phyloP scores from a whole-genome alignment of 352 stramenopile genomes.

The Phytopythium boreale region DNA sequence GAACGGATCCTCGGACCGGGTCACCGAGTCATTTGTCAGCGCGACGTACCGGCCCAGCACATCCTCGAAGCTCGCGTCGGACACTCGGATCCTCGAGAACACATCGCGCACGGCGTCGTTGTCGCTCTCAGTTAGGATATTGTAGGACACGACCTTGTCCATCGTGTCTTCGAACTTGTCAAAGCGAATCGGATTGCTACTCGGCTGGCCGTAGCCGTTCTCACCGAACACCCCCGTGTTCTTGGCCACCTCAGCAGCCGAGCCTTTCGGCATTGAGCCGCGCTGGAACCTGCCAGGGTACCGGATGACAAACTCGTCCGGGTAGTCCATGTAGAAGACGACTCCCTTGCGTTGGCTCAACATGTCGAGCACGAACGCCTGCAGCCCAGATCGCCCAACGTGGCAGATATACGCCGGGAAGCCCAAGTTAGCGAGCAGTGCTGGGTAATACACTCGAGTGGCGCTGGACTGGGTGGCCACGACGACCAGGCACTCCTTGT shows the following conservation, averaged over 20 bases:
- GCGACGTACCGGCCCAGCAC: constrained; percentile 23
- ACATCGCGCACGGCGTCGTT: constrained; percentile 24
- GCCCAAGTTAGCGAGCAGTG: constrained; percentile 31
- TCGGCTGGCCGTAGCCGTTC: constrained; percentile 32
- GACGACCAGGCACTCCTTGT: constrained; percentile 31
- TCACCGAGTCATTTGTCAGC: constrained; percentile 17
- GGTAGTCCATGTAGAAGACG: constrained; percentile 51
- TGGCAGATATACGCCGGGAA: constrained; percentile 50
- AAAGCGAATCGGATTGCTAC: constrained; percentile 28
- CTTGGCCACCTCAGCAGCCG: constrained; percentile 8
- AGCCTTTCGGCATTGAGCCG: constrained; percentile 27
- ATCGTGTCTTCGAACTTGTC: constrained; percentile 13
- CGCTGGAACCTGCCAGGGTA: constrained; percentile 25
- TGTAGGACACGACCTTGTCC: constrained; percentile 2
- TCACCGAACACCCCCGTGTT: constrained; percentile 31
- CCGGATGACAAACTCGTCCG: constrained; percentile 31
- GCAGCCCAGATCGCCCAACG: constrained; percentile 12
- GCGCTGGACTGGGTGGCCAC: constrained; percentile 21
- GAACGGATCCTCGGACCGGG: constrained; percentile 6
- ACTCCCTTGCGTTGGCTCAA: constrained; percentile 15
- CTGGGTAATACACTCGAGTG: constrained; percentile 23
- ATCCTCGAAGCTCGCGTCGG: constrained; percentile 15
- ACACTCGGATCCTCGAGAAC: constrained; percentile 13
- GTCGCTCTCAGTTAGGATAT: constrained; percentile 13
- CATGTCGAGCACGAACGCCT: constrained; percentile 15